Evolutionary conservation across 306 rosid species (phyloP).

Genomic region (Prosopis cineraria): DNA sequence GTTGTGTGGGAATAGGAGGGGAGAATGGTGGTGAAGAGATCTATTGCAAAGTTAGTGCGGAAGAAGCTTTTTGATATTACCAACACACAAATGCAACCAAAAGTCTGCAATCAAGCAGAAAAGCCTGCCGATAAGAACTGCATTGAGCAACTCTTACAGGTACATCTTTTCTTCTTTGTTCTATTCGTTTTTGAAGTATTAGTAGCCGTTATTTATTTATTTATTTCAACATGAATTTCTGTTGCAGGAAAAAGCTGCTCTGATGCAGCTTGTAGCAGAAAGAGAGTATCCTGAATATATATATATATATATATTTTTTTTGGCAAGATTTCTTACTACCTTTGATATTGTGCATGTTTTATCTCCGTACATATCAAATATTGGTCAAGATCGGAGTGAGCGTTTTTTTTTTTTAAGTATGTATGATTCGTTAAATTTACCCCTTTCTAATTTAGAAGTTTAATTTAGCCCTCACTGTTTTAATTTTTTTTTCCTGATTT

Average conservation of each 20-base stretch:
- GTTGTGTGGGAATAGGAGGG: conserved; percentile 25
- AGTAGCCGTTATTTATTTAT: neutral
- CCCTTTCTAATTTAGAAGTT: neutral
- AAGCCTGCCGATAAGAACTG: conserved; percentile 34
- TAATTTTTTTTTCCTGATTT: too few species aligned
- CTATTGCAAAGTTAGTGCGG: conserved; percentile 62
- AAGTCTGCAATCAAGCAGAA: conserved; percentile 32
- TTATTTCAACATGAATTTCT: conserved; percentile 15
- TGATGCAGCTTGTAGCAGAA: conserved; percentile 59
- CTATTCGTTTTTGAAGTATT: neutral
- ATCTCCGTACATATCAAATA: neutral
- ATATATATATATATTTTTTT: too few species aligned
- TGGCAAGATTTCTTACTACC: neutral
- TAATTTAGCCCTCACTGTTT: neutral
- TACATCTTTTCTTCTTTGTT: conserved; percentile 22
- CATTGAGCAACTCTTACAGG: conserved; percentile 71
- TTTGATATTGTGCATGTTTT: neutral
- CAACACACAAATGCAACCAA: conserved; percentile 41
- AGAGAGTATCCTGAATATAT: conserved; percentile 81
- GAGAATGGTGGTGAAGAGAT: conserved; percentile 62
- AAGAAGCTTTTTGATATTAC: conserved; percentile 83
- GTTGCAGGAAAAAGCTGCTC: conserved; percentile 66
- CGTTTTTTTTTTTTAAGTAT: too few species aligned
- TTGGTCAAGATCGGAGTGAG: neutral
- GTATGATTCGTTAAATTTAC: too few species aligned